phyloP scores from a whole-genome alignment of 345 rosid species.

The Cardiospermum halicacabum region DNA sequence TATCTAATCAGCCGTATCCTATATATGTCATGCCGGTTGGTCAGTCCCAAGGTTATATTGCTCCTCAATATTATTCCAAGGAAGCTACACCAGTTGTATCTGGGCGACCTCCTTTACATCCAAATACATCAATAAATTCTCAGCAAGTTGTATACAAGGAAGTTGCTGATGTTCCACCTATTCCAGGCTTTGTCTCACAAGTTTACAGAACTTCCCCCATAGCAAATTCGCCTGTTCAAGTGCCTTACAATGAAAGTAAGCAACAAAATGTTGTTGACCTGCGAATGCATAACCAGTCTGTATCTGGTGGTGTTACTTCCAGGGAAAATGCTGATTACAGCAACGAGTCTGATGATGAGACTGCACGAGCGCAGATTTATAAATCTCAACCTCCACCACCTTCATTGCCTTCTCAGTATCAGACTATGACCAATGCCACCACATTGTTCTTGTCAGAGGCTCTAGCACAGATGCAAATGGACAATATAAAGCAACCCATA shows the following conservation, averaged over 20 bases:
- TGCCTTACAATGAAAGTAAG: slow-evolving; percentile 18
- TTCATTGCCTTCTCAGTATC: slow-evolving; percentile 40
- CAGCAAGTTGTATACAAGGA: slow-evolving; percentile 28
- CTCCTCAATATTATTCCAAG: slow-evolving; percentile 23
- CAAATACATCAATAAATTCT: slow-evolving; percentile 20
- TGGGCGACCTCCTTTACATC: slow-evolving; percentile 28
- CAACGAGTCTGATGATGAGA: slow-evolving; percentile 47
- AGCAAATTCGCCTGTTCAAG: slow-evolving; percentile 17
- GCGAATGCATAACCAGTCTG: slow-evolving; percentile 34
- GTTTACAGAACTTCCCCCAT: slow-evolving; percentile 24
- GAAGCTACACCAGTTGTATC: slow-evolving; percentile 15
- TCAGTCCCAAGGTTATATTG: slow-evolving; percentile 29
- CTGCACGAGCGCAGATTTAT: slow-evolving; percentile 56
- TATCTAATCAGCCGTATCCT: slow-evolving; percentile 42
- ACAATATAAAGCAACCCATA: slow-evolving; percentile 31
- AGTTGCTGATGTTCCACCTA: slow-evolving; percentile 23
- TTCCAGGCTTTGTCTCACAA: slow-evolving; percentile 40
- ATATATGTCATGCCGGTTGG: slow-evolving; percentile 39
- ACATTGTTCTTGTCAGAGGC: slow-evolving; percentile 43
- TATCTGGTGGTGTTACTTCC: slow-evolving; percentile 28
- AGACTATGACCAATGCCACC: slow-evolving; percentile 39
- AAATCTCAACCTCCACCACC: slow-evolving; percentile 88
- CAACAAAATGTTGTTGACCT: slow-evolving; percentile 23
- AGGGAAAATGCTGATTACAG: slow-evolving; percentile 27
- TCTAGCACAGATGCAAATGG: slow-evolving; percentile 35